Conservation (phyloP, 257 asterid species). For the Solanum gracilifrons region DNA sequence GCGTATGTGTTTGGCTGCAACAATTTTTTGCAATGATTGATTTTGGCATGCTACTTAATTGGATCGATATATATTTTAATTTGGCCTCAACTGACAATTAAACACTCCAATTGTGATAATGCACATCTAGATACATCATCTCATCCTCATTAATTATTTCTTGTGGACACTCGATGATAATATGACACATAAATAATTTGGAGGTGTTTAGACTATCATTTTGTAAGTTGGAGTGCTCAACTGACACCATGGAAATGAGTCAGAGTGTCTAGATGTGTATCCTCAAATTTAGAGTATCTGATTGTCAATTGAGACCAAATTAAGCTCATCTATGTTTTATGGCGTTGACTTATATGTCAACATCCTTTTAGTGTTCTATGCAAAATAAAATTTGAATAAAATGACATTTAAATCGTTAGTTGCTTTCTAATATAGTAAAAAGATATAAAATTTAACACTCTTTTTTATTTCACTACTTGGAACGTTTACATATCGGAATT, state of each 20-base stretch:
- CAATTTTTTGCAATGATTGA: slow-evolving; percentile 12
- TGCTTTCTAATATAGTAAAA: background rate
- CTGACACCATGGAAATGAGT: background rate
- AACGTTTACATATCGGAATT: background rate
- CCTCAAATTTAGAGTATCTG: background rate
- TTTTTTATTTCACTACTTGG: background rate
- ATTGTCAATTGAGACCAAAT: background rate
- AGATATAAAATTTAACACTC: background rate
- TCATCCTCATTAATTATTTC: background rate
- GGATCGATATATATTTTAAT: background rate
- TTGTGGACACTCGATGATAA: background rate
- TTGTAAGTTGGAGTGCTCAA: background rate
- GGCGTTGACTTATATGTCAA: background rate
- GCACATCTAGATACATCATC: background rate
- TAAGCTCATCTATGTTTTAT: background rate
- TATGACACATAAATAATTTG: background rate
- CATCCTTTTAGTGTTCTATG: background rate
- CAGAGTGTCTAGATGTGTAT: background rate
- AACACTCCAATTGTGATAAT: background rate
- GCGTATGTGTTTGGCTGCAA: no score
- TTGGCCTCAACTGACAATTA: background rate
- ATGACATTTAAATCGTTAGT: background rate
- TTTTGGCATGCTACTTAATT: slow-evolving; percentile 25
- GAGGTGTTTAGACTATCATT: background rate
- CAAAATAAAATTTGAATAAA: background rate